A percentile compares a stretch with the other conserved stretches of the same genome.
Conservation (phyloP, 306 rosid genomes). For the Gleditsia sinensis region DNA sequence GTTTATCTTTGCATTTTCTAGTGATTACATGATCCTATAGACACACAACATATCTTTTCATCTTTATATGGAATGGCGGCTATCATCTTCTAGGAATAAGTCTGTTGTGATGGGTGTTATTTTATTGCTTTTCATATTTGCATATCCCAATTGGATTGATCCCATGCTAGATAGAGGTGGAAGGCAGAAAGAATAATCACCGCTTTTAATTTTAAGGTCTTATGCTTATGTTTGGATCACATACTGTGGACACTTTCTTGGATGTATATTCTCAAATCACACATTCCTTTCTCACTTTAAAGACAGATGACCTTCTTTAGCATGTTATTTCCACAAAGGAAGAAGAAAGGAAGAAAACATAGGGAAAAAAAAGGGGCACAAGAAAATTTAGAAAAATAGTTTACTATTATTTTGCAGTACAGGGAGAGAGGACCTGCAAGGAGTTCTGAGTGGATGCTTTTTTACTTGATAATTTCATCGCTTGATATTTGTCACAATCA, state of each 20-base stretch:
- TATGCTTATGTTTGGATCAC: neutral
- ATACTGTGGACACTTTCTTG: neutral
- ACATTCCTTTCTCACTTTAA: neutral
- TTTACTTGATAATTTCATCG: neutral
- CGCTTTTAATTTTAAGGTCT: neutral
- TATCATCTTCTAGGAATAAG: neutral
- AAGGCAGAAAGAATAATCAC: neutral
- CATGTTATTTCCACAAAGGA: neutral
- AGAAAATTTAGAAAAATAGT: neutral
- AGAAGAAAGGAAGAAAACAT: neutral
- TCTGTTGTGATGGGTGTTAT: neutral
- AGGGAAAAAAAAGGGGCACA: neutral
- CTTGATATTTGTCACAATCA: neutral
- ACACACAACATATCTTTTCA: neutral
- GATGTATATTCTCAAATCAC: neutral
- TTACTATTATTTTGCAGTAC: neutral
- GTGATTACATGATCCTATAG: neutral
- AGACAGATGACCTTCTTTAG: neutral
- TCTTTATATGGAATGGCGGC: neutral
- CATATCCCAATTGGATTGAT: neutral
- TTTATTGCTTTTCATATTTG: constrained; percentile 17
- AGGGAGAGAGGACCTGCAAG: neutral
- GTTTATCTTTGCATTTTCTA: constrained; percentile 15
- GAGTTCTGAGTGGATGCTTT: neutral
- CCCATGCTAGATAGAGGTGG: neutral